A percentile compares a stretch with the other conserved stretches of the same genome.
Evolutionary conservation across 306 rosid species (phyloP).

Genomic region (Dicorynia guianensis): DNA sequence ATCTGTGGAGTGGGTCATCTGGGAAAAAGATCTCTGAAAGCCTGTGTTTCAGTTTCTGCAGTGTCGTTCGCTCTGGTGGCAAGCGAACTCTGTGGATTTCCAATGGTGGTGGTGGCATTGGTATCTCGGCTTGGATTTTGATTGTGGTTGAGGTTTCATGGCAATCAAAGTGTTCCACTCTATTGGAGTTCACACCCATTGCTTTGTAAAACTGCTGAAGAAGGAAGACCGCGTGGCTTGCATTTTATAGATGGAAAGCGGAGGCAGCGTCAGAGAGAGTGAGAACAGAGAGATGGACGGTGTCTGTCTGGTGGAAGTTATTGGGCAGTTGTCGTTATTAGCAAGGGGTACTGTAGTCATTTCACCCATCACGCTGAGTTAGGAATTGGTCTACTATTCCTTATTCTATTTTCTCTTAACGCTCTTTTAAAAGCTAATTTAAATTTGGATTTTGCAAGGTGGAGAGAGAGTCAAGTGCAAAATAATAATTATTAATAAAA

Average conservation of each 20-base stretch:
- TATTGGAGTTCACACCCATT: slow-evolving; percentile 73
- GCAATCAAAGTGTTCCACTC: slow-evolving; percentile 71
- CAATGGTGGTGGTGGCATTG: slow-evolving; percentile 43
- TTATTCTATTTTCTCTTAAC: too few species aligned
- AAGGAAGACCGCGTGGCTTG: slow-evolving; percentile 22
- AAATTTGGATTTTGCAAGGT: too few species aligned
- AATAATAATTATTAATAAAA: too few species aligned
- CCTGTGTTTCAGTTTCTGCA: slow-evolving; percentile 66
- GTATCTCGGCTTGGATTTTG: slow-evolving; percentile 45
- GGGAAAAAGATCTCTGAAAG: slow-evolving; percentile 87
- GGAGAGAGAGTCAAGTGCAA: too few species aligned
- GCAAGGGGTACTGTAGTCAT: neutral
- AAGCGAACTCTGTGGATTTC: slow-evolving; percentile 71
- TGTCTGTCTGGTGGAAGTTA: slow-evolving; percentile 28
- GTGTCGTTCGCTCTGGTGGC: slow-evolving; percentile 64
- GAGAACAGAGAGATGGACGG: neutral
- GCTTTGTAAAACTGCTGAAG: slow-evolving; percentile 7
- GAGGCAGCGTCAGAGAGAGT: neutral
- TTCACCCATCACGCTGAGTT: slow-evolving; percentile 29
- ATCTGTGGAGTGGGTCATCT: slow-evolving; percentile 77
- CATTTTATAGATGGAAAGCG: slow-evolving; percentile 56
- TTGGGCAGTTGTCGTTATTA: slow-evolving; percentile 8
- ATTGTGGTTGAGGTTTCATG: slow-evolving; percentile 42
- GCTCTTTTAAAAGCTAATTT: too few species aligned
- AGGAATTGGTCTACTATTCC: too few species aligned